These are phyloP conservation scores for Venturia effusa DNA, from an alignment of 2,329 filamentous ascomycete genomes.

Conservation along the genomic window DNA sequence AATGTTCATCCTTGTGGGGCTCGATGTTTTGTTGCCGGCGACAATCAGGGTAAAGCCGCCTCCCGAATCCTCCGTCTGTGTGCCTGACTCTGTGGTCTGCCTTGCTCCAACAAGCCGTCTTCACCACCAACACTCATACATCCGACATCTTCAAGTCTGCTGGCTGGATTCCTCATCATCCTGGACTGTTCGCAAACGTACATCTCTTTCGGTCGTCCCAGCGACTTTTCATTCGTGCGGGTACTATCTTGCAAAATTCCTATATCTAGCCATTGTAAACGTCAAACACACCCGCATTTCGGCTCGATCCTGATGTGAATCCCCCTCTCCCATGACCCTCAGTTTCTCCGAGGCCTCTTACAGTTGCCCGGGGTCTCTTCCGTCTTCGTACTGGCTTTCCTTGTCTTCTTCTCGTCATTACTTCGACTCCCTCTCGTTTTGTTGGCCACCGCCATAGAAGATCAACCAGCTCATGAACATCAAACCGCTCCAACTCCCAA, in stretches of 20 bases:
- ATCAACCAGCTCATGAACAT: background rate
- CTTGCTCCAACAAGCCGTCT: background rate
- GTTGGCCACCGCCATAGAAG: background rate
- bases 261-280: background rate
- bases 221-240: background rate
- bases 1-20: background rate
- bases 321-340: background rate
- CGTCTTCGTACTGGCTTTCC: slow-evolving; percentile 1
- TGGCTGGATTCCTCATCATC: background rate
- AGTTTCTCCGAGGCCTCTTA: background rate
- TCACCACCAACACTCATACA: slow-evolving; percentile 1
- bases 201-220: background rate
- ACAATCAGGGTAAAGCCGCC: background rate
- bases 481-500: background rate
- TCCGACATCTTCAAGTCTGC: background rate
- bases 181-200: background rate
- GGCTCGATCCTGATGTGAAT: background rate
- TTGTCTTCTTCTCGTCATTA: background rate
- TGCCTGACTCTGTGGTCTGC: background rate
- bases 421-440: background rate
- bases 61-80: background rate
- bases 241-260: background rate
- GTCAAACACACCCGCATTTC: background rate
- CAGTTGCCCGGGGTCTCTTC: background rate
- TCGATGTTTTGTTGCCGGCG: background rate